These are phyloP conservation scores for Rubia yunnanensis DNA, from an alignment of 257 asterid species.

Conservation along the genomic window DNA sequence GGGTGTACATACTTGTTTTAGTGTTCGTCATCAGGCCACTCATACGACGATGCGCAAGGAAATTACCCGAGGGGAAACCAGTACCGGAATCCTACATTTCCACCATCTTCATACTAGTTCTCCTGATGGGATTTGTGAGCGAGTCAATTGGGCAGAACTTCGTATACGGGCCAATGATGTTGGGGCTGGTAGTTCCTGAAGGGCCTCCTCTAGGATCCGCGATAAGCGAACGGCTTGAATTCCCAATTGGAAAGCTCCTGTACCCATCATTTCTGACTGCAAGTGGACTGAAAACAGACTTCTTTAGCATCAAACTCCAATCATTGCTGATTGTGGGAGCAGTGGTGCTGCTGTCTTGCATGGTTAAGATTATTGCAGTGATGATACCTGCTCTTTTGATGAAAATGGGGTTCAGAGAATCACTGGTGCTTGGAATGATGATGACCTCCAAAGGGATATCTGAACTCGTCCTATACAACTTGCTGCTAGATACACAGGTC, in stretches of 20 bases:
- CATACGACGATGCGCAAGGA: slow-evolving; percentile 10
- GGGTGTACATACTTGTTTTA: slow-evolving; percentile 8
- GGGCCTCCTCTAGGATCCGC: slow-evolving; percentile 64
- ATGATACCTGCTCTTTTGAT: slow-evolving; percentile 27
- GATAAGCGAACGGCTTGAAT: slow-evolving; percentile 42
- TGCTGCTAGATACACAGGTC: slow-evolving; percentile 48
- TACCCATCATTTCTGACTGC: slow-evolving; percentile 63
- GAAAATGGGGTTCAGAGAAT: slow-evolving; percentile 28
- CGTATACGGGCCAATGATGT: slow-evolving; percentile 44
- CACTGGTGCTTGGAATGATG: slow-evolving; percentile 55
- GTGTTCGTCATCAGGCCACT: slow-evolving; percentile 30
- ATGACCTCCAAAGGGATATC: slow-evolving; percentile 49
- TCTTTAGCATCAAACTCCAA: slow-evolving; percentile 30
- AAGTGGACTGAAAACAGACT: slow-evolving; percentile 61
- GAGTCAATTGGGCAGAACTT: slow-evolving; percentile 72
- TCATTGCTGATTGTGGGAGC: slow-evolving; percentile 30
- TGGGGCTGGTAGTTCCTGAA: slow-evolving; percentile 55
- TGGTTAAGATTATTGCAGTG: slow-evolving; percentile 31
- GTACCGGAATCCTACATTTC: slow-evolving; percentile 28
- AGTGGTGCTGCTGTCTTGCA: slow-evolving; percentile 18
- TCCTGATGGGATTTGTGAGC: slow-evolving; percentile 24
- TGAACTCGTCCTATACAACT: slow-evolving; percentile 53
- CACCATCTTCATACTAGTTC: slow-evolving; percentile 21
- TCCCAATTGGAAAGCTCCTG: slow-evolving; percentile 44
- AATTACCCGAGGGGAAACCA: slow-evolving; percentile 35